Conservation (phyloP, 2,329 filamentous ascomycete genomes). For the Aspergillus brunneoviolaceus region DNA sequence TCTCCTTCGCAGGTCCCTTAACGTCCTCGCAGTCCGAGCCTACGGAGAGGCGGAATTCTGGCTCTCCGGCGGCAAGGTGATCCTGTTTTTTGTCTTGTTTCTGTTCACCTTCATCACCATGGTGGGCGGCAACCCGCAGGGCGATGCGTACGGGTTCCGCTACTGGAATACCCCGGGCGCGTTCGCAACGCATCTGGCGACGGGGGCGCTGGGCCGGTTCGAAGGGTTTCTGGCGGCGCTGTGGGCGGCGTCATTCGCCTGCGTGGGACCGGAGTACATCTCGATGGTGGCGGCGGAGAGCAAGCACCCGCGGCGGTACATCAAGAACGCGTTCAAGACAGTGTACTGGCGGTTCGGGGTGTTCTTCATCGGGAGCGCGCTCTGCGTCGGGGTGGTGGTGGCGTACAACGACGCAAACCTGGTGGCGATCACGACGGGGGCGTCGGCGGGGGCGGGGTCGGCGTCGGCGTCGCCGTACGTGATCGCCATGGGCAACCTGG, state of each 20-base stretch:
- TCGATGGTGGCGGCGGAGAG: slow-evolving; percentile 63
- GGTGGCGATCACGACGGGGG: slow-evolving; percentile 29
- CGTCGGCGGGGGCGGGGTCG: slow-evolving; percentile 15
- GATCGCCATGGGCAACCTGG: slow-evolving; percentile 64
- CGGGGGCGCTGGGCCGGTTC: slow-evolving; percentile 57
- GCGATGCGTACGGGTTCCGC: slow-evolving; percentile 67
- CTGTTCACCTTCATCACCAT: slow-evolving; percentile 74
- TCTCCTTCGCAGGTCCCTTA: neutral
- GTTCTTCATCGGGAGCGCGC: slow-evolving; percentile 71
- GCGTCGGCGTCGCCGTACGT: slow-evolving; percentile 67
- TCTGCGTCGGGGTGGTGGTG: slow-evolving; percentile 68
- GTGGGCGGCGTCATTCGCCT: slow-evolving; percentile 60
- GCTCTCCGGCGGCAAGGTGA: slow-evolving; percentile 50
- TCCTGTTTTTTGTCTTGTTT: slow-evolving; percentile 66
- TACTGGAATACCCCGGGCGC: slow-evolving; percentile 45
- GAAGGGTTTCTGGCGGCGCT: slow-evolving; percentile 62
- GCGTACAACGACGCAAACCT: slow-evolving; percentile 64
- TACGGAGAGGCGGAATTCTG: slow-evolving; percentile 19
- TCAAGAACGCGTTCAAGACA: slow-evolving; percentile 72
- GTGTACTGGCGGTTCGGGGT: slow-evolving; percentile 73
- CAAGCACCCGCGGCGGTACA: slow-evolving; percentile 64
- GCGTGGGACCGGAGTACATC: slow-evolving; percentile 57
- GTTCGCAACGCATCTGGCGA: slow-evolving; percentile 51
- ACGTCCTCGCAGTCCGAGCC: slow-evolving; percentile 13
- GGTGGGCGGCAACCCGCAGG: slow-evolving; percentile 71